Base-by-base conservation (phyloP, 2,329 filamentous ascomycete species). In the Elsinoe fawcettii region DNA sequence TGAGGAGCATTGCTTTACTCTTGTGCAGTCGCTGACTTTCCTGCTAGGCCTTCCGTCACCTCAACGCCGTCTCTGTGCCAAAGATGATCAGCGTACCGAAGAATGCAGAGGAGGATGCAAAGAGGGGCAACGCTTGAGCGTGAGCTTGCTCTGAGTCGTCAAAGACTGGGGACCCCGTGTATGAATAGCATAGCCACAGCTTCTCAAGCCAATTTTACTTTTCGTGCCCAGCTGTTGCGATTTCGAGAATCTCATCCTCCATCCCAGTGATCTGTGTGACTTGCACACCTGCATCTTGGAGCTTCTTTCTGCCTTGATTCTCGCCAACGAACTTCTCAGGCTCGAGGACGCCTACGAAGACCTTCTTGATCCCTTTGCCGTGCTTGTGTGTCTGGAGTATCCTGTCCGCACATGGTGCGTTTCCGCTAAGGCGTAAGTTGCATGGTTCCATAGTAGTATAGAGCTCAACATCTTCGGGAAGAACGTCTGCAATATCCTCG, bases 401-500 rank as follows among this genome's bases (percentile, higher is more conserved):
- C 55, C 92, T 78, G 64, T 96, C 83, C 6, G 89, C 87, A 66
- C 93, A 95, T 0, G 87, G 79, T 56, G 82, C 65, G 66, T 91
- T 90, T 3, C 88, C 88, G 65, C 85, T 89, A 54, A 90, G 74
- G 37, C 89, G 78, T 65, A 84, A 77, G 55, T 81, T 86, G 68
- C 89, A 95, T 1, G 89, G 89, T 70, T 93, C 93, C 77, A 99
- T 90, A 0, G 91, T 96, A 0, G 95, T 96, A 71, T 96, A 97
- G 11, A 99, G 79, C 3, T 82, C 78, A 1, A 80, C 74, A 0
- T 80, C 73, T 32, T 77, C 71, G 0, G 81, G 77, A 6, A 86
- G 65, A 12, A 77, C 71, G 16, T 74, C 66, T 12, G 71, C 72
- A 3, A 90, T 77, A 0, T 72, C 68, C 55, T 81, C 80, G 62